Base-by-base conservation (phyloP, 1,139 yeast species). In the Candida freyschussii region DNA sequence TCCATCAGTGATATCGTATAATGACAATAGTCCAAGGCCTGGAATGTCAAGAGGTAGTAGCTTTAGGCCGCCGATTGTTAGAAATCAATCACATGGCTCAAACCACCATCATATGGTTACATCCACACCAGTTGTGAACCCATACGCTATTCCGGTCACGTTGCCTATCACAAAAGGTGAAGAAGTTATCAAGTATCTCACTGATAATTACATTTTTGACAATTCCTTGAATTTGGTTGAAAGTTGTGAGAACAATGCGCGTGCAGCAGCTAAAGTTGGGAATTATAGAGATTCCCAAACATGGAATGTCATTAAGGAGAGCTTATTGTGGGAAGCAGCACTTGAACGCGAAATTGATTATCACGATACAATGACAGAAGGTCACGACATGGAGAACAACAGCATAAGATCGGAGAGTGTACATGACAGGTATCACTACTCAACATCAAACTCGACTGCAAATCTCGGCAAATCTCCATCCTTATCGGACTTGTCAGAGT, bases 251-350 rank as follows among this genome's bases (percentile, higher is more conserved):
- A 49, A 50, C 39, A 83, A 83, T 51, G 74, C 85, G 1, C 60
- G 64, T 21, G 64, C 74, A 4, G 85, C 89, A 1, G 70, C 69
- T 0, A 60, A 66, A 28, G 79, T 69, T 1, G 67, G 68, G 11
- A 58, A 67, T 34, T 65, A 62, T 38, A 59, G 85, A 36, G 81
- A 79, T 32, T 67, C 81, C 32, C 87, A 80, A 51, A 67, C 78
- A 0, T 83, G 94, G 94, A 60, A 69, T 37, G 66, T 79, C n/a
- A 57, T 83, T 4, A 73, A 74, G 3, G 72, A 70, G 13, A 66
- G 79, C 11, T 56, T 81, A 3, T 62, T 63, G 11, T 72, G 75
- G 50, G 75, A 73, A 17, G 44, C 40, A 17, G 37, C 47, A n/a
- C 29, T 41, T 14, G 30, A 16, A 13, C 10, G 23, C 2, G 30